Percentiles rank a stretch among this genome's conserved stretches.
Evolutionary conservation across 2,329 filamentous ascomycete genomes (phyloP).

Genomic region (Botryotinia globosa): DNA sequence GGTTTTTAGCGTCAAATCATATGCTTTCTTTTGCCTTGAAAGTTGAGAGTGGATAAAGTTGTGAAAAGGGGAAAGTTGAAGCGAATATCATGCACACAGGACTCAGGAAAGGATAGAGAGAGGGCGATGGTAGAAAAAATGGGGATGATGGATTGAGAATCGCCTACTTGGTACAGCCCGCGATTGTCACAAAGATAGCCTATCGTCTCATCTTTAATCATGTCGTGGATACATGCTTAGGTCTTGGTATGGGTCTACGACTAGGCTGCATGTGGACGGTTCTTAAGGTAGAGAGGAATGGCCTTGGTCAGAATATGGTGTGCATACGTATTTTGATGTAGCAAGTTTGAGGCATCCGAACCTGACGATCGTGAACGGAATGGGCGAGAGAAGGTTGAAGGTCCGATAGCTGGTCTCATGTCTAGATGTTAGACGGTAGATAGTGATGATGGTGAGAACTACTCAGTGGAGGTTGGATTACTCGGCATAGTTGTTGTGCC

Average conservation of each 20-base stretch:
- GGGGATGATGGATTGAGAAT: not conserved
- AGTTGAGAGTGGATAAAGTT: not conserved
- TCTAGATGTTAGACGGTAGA: not conserved
- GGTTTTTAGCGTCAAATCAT: not conserved
- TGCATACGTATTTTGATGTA: not conserved
- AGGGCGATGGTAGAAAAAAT: not conserved
- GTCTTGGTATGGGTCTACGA: not conserved
- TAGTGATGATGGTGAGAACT: not conserved
- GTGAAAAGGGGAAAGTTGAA: not conserved
- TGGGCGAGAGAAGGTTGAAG: not conserved
- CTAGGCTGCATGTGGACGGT: not conserved
- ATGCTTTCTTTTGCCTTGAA: not conserved
- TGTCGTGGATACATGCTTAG: not conserved
- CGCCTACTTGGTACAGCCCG: not conserved
- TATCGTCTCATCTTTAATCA: not conserved
- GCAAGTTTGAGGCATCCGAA: not conserved
- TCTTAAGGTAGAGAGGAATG: not conserved
- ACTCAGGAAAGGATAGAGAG: too few species aligned
- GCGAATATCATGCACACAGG: not conserved
- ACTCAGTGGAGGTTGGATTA: not conserved
- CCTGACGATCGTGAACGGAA: not conserved
- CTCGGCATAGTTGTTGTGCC: not conserved
- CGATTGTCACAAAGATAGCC: not conserved
- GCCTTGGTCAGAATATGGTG: not conserved
- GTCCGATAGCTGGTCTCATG: not conserved